Conservation (phyloP, 345 rosid species). For the Gossypium ekmanianum region DNA sequence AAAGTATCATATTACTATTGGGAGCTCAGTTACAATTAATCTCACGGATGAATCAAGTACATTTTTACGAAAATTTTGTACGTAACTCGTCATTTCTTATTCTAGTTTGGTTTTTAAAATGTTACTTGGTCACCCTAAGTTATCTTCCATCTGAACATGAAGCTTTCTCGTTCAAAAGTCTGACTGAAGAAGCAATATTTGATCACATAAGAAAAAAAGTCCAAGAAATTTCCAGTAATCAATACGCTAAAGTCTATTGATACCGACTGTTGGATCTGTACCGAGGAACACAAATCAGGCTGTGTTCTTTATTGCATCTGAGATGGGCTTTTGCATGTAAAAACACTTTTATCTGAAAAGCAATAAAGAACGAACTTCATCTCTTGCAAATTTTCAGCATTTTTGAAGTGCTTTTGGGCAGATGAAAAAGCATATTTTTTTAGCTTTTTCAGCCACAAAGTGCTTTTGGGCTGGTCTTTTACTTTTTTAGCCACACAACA, state of each 20-base stretch:
- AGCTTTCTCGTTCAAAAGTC: conserved; percentile 21
- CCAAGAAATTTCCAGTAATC: conserved; percentile 50
- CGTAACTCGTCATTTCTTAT: not conserved
- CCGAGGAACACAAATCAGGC: conserved; percentile 9
- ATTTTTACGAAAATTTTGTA: conserved; percentile 7
- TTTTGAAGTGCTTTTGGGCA: too few relatives aligned
- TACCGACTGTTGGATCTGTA: conserved; percentile 13
- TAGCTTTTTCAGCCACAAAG: too few relatives aligned
- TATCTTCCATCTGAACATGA: conserved; percentile 28
- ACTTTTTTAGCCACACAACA: too few relatives aligned
- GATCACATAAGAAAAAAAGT: conserved; percentile 60
- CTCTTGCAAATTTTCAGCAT: too few relatives aligned
- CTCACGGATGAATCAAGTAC: conserved; percentile 37
- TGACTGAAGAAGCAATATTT: conserved; percentile 53
- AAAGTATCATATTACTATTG: conserved; percentile 11
- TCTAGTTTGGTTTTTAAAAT: conserved; percentile 2
- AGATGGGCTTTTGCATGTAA: too few relatives aligned
- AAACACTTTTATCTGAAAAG: too few relatives aligned
- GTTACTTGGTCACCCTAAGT: conserved; percentile 23
- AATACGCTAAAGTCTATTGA: conserved; percentile 25
- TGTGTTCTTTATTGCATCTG: too few relatives aligned
- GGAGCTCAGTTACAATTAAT: conserved; percentile 21
- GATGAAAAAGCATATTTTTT: too few relatives aligned
- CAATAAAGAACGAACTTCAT: too few relatives aligned
- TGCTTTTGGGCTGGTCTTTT: too few relatives aligned